Conservation (phyloP, 192 early-diverging fungal species). For the Backusella mclennaniae region DNA sequence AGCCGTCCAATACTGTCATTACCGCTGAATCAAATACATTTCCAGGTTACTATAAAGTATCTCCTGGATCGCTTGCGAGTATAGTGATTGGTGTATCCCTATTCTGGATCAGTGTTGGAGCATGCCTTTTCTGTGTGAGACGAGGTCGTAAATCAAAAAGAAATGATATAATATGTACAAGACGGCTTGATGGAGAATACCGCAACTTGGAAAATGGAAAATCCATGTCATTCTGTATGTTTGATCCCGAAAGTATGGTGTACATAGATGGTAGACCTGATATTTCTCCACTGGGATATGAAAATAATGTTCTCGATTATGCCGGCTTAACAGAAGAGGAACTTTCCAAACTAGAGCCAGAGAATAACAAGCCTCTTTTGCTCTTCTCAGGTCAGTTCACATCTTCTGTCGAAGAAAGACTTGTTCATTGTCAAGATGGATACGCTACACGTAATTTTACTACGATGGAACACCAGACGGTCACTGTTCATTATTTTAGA, state of each 20-base stretch:
- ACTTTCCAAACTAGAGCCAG: background rate
- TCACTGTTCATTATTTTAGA: slow-evolving; percentile 5
- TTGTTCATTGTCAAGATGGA: background rate
- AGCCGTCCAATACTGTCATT: background rate
- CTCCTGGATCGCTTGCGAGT: background rate
- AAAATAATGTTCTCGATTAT: background rate
- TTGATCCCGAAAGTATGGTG: background rate
- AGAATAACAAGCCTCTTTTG: background rate
- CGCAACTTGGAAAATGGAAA: background rate
- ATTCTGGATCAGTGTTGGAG: background rate
- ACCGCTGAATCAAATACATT: background rate
- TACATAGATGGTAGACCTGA: slow-evolving; percentile 5
- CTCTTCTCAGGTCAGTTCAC: background rate
- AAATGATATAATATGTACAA: background rate
- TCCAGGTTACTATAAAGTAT: background rate
- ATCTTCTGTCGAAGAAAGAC: background rate
- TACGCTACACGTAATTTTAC: background rate
- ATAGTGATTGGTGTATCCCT: slow-evolving; percentile 1
- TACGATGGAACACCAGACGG: background rate
- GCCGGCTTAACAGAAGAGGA: background rate
- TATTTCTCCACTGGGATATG: background rate
- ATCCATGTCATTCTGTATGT: background rate
- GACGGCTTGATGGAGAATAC: background rate
- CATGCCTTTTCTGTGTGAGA: background rate
- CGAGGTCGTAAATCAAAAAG: background rate